These are phyloP conservation scores for Lichenothelia convexa DNA, from an alignment of 495 filamentous ascomycete genomes.

Conservation along the genomic window DNA sequence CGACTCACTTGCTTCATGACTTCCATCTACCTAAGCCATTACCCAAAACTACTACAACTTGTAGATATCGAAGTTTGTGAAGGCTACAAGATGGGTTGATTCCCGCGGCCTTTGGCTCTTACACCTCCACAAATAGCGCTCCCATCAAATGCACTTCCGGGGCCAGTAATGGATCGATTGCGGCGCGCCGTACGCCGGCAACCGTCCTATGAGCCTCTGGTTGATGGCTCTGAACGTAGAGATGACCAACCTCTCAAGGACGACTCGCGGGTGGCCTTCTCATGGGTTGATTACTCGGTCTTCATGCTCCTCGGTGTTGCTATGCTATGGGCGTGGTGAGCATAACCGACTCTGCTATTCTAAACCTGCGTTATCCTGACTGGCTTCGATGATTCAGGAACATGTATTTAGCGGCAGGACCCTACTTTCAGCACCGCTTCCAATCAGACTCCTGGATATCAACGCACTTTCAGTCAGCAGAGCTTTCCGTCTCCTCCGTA, in stretches of 20 bases:
- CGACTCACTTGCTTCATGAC: too few species aligned
- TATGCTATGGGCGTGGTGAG: constrained; percentile 95
- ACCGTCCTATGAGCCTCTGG: constrained; percentile 18
- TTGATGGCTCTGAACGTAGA: constrained; percentile 10
- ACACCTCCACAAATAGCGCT: too few species aligned
- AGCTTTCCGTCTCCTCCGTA: constrained; percentile 67
- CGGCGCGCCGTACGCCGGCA: constrained; percentile 7
- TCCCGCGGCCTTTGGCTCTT: too few species aligned
- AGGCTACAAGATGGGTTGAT: too few species aligned
- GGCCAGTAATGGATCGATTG: constrained; percentile 20
- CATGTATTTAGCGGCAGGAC: constrained; percentile 91
- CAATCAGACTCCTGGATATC: constrained; percentile 47
- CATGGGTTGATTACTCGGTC: constrained; percentile 60
- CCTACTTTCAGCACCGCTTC: constrained; percentile 84
- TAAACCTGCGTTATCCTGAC: not conserved
- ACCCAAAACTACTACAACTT: too few species aligned
- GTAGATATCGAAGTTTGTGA: too few species aligned
- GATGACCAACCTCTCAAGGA: constrained; percentile 12
- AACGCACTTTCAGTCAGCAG: constrained; percentile 68
- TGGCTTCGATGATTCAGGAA: constrained; percentile 42
- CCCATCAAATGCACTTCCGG: too few species aligned
- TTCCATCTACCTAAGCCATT: too few species aligned
- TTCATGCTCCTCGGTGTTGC: constrained; percentile 77
- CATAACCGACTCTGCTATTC: too few species aligned
- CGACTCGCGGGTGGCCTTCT: constrained; percentile 12